Evolutionary conservation across 148 eudicot species (phyloP), one percentile per base, ranked within the genome.

Genomic region (Rhododendron kiyosumense): DNA sequence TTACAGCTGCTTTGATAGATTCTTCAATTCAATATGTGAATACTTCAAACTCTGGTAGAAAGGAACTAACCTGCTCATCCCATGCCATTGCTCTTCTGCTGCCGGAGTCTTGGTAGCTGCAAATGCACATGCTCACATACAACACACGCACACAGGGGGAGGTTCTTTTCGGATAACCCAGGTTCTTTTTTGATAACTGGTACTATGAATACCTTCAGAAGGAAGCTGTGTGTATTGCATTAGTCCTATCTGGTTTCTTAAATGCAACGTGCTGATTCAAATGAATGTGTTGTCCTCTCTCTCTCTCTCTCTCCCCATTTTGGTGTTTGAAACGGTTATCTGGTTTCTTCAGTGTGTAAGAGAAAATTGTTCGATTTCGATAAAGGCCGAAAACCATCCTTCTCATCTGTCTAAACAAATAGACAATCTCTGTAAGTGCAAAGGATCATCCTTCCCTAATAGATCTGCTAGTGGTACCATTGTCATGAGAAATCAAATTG

Each of bases 71-170:
- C 83, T 87, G 83, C 57, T 77, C 54, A 78, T 82, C 26, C 61
- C 82, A 36, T 38, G 75, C 85, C 88, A 15, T 51, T 0, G 38
- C 79, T 9, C 22, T 38, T 81, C 61, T n/a, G 36, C 30, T 11
- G 18, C 75, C 36, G 18, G 84, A 86, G 75, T 36, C 78, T 45
- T 26, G 71, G 65, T 80, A 57, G 84, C 84, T 83, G 76, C 77
- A n/a, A 28, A n/a, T 32, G 22, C 78, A 69, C 15, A 28, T 12
- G 30, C 75, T 69, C 14, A 34, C 75, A 26, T 30, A 69, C 18
- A 67, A 26, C 36, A 26, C 75, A 69, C 5, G 32, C 36, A 28
- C 75, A 76, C n/a, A 20, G 49, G 43, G 79, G 22, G 80, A 22
- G 28, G 45, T 17, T 75, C n/a, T 75, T 38, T 36, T 3, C 0